phyloP scores from a whole-genome alignment of 2,329 filamentous ascomycete genomes.

The Ascochyta viciae-villosae region DNA sequence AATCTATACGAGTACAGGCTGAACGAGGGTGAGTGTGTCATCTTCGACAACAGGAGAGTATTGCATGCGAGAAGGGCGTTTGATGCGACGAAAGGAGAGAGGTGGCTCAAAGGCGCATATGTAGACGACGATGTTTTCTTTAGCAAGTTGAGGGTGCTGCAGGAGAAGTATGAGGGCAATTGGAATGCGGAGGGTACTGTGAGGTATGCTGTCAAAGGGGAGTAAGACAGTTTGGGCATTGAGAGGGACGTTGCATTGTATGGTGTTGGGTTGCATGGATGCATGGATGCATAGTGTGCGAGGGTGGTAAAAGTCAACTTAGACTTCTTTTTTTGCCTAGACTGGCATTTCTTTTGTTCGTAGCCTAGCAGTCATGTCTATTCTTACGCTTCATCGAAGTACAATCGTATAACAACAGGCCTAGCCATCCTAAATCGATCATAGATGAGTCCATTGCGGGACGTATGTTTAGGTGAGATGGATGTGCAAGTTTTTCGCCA shows the following conservation, averaged over 20 bases:
- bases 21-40: conserved; percentile 81
- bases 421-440: no score
- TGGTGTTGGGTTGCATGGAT: conserved; percentile 1
- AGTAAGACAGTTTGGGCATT: not conserved
- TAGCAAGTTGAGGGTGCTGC: conserved; percentile 55
- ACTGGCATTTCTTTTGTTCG: not conserved
- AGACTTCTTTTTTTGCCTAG: not conserved
- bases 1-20: conserved; percentile 76
- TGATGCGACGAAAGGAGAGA: conserved; percentile 68
- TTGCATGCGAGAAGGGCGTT: conserved; percentile 84
- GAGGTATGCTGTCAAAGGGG: conserved; percentile 21
- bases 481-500: no score
- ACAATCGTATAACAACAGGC: no score
- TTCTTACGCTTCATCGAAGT: no score
- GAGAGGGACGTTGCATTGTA: not conserved
- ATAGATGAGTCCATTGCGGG: no score
- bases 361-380: no score
- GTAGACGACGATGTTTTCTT: conserved; percentile 70
- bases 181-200: conserved; percentile 47
- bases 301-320: not conserved
- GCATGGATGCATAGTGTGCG: conserved; percentile 6
- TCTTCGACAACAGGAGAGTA: conserved; percentile 91
- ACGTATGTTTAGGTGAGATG: no score
- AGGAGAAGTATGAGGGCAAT: conserved; percentile 43
- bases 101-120: conserved; percentile 89